phyloP scores from a whole-genome alignment of 2,329 filamentous ascomycete species.

The Metarhizium robertsii region DNA sequence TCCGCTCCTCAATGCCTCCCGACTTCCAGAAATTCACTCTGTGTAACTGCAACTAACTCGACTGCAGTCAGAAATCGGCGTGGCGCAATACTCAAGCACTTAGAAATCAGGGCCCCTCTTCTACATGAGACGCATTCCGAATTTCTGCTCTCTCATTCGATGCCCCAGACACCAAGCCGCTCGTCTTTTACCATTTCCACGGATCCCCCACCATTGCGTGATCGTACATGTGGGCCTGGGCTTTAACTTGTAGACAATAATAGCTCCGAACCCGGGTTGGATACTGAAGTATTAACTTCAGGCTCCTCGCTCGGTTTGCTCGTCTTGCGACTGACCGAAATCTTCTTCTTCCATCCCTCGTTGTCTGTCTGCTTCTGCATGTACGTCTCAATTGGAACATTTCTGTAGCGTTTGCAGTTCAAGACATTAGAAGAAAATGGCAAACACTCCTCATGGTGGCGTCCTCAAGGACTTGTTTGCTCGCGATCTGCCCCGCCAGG shows the following conservation, averaged over 20 bases:
- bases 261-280: conserved; percentile 1
- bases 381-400: neutral
- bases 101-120: neutral
- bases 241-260: neutral
- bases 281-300: neutral
- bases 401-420: neutral
- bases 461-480: conserved; percentile 96
- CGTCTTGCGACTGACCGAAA: conserved; percentile 1
- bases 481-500: conserved; percentile 76
- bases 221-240: conserved; percentile 9
- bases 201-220: conserved; percentile 24
- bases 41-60: neutral
- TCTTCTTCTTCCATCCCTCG: conserved; percentile 1
- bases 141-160: neutral
- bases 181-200: conserved; percentile 6
- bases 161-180: neutral
- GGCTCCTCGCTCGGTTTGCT: neutral
- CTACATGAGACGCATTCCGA: neutral
- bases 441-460: conserved; percentile 74
- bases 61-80: neutral
- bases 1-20: neutral
- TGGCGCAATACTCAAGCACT: neutral
- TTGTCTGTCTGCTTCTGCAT: neutral
- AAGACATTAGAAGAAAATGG: conserved; percentile 30
- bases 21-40: neutral